Percentiles rank a stretch among this genome's conserved stretches.
Conservation (phyloP, 164 flowering plant genomes). For the Macadamia integrifolia region DNA sequence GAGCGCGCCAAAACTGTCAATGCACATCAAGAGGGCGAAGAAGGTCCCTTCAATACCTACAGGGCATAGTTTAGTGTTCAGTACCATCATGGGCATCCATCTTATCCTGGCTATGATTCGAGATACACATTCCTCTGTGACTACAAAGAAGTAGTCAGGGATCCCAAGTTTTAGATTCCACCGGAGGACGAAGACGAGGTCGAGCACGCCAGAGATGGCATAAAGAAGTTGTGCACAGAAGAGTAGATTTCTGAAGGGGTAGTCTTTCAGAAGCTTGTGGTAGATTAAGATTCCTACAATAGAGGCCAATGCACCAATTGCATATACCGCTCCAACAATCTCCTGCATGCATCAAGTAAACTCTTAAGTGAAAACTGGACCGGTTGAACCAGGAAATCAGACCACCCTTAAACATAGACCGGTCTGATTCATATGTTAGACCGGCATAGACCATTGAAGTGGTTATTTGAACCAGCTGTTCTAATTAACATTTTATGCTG, state of each 20-base stretch:
- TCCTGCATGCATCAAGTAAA: constrained; percentile 33
- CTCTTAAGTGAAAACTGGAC: no score
- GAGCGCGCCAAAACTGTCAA: constrained; percentile 57
- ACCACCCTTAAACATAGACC: no score
- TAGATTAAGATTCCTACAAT: constrained; percentile 59
- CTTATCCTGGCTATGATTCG: constrained; percentile 38
- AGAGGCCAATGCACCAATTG: constrained; percentile 68
- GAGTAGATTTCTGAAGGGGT: constrained; percentile 47
- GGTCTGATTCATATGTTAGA: no score
- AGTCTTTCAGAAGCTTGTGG: constrained; percentile 52
- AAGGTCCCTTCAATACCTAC: constrained; percentile 73
- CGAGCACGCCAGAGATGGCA: constrained; percentile 51
- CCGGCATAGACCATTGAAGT: neutral
- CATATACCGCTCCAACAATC: constrained; percentile 61
- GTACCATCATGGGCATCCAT: constrained; percentile 75
- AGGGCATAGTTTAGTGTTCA: constrained; percentile 66
- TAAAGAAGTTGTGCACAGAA: constrained; percentile 61
- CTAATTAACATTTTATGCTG: no score
- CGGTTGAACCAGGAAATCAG: no score
- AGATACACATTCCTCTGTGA: constrained; percentile 44
- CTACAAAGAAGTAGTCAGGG: constrained; percentile 59
- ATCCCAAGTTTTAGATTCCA: constrained; percentile 56
- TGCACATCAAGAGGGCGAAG: constrained; percentile 75
- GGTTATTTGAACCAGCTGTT: neutral
- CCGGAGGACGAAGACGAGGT: constrained; percentile 51